Percentiles rank a stretch among this genome's conserved stretches.
Evolutionary conservation across 192 early-diverging fungal genomes (phyloP).

Genomic region (Rhizophagus prolifer): DNA sequence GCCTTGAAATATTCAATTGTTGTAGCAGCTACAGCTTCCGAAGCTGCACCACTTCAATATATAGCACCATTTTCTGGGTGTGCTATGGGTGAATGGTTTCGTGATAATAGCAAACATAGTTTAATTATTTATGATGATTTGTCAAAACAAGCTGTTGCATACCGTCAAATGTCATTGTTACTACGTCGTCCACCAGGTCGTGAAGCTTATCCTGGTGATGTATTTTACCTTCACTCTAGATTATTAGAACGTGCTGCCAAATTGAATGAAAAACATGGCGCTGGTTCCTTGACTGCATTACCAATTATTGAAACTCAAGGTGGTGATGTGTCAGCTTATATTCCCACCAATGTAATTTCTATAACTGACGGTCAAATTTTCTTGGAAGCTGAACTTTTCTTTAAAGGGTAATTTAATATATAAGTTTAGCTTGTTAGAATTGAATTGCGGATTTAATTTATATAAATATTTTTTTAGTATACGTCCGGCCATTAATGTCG

Average conservation of each 20-base stretch:
- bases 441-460: background rate
- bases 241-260: slow-evolving; percentile 99
- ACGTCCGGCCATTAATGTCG: slow-evolving; percentile 99
- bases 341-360: slow-evolving; percentile 99
- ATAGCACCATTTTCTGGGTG: slow-evolving; percentile 98
- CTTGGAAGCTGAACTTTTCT: slow-evolving; percentile 99
- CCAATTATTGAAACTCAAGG: slow-evolving; percentile 99
- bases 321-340: slow-evolving; percentile 99
- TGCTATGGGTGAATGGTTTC: slow-evolving; percentile 99
- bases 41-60: slow-evolving; percentile 98
- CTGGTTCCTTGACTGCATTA: slow-evolving; percentile 96
- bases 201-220: slow-evolving; percentile 99
- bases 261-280: slow-evolving; percentile 96
- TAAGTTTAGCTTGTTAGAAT: background rate
- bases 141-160: slow-evolving; percentile 99
- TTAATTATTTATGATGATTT: slow-evolving; percentile 99
- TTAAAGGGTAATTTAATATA: slow-evolving; percentile 68
- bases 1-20: slow-evolving; percentile 98
- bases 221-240: slow-evolving; percentile 99
- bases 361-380: slow-evolving; percentile 99
- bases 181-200: slow-evolving; percentile 99
- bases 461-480: slow-evolving; percentile 51
- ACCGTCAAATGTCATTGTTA: slow-evolving; percentile 99
- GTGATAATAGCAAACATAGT: slow-evolving; percentile 97
- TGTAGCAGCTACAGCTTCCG: slow-evolving; percentile 98